These are phyloP conservation scores for Cordia subcordata DNA, from an alignment of 257 asterid genomes.

Conservation along the genomic window DNA sequence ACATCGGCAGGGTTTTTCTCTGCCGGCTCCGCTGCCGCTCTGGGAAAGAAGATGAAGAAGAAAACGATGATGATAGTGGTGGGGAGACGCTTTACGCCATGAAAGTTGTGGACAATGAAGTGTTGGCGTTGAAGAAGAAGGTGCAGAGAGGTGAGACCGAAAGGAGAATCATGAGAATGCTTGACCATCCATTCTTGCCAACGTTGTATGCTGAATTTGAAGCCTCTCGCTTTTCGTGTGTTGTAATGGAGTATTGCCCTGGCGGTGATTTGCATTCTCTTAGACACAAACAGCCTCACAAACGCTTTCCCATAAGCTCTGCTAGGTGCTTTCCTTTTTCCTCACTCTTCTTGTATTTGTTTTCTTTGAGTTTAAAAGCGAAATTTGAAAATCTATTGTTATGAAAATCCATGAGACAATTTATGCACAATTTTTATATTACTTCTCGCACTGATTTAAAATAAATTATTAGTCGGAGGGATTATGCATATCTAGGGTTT, in stretches of 20 bases:
- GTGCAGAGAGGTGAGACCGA: slow-evolving; percentile 76
- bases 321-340: slow-evolving; percentile 42
- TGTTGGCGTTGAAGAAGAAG: slow-evolving; percentile 66
- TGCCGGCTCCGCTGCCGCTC: slow-evolving; percentile 25
- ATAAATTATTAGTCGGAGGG: too few relatives aligned
- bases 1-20: slow-evolving; percentile 69
- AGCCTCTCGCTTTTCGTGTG: slow-evolving; percentile 68
- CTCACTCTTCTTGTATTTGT: too few relatives aligned
- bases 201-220: slow-evolving; percentile 69
- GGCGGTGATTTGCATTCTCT: slow-evolving; percentile 91
- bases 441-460: too few relatives aligned
- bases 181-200: slow-evolving; percentile 85
- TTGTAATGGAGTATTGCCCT: slow-evolving; percentile 79
- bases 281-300: slow-evolving; percentile 62
- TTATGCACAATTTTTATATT: too few relatives aligned
- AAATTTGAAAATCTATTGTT: too few relatives aligned
- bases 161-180: slow-evolving; percentile 59
- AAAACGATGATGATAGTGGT: too few relatives aligned
- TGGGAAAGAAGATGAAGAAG: too few relatives aligned
- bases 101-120: slow-evolving; percentile 81
- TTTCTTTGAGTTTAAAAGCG: too few relatives aligned
- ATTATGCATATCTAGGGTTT: too few relatives aligned
- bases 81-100: slow-evolving; percentile 54
- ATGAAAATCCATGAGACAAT: too few relatives aligned
- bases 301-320: slow-evolving; percentile 62